Percentiles rank a stretch among this genome's conserved stretches.
These are phyloP conservation scores for Mallotus japonicus DNA, from an alignment of 441 rosid genomes.

Conservation along the genomic window DNA sequence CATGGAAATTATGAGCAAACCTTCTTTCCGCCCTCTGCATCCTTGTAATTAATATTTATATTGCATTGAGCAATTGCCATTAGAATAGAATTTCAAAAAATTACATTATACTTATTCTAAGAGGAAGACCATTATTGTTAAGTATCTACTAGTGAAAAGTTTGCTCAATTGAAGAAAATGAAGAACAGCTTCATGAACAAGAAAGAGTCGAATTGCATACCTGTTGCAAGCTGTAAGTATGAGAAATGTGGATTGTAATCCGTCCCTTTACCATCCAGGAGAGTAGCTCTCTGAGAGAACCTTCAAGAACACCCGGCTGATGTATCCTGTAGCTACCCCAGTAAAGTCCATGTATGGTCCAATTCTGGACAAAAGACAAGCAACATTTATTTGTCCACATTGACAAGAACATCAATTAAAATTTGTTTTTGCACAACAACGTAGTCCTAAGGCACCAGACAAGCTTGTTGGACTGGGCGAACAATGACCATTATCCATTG, in stretches of 20 bases:
- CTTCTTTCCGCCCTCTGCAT: no score
- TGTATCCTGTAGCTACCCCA: slow-evolving; percentile 85
- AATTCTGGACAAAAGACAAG: slow-evolving; percentile 50
- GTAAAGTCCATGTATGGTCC: slow-evolving; percentile 96
- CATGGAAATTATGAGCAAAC: background rate
- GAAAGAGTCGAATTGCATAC: slow-evolving; percentile 34
- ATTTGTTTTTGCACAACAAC: background rate
- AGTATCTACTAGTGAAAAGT: background rate
- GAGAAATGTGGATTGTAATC: slow-evolving; percentile 72
- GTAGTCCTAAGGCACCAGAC: background rate
- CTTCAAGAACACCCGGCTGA: slow-evolving; percentile 59
- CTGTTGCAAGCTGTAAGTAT: slow-evolving; percentile 63
- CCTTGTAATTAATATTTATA: no score
- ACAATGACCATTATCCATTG: background rate
- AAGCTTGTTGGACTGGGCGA: background rate
- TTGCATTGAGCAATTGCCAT: background rate
- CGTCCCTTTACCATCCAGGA: slow-evolving; percentile 73
- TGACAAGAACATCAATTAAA: background rate
- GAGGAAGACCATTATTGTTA: background rate
- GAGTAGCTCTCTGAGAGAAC: slow-evolving; percentile 68
- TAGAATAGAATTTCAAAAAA: background rate
- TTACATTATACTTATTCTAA: background rate
- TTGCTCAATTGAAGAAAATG: background rate
- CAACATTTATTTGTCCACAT: background rate
- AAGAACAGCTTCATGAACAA: background rate